A percentile compares a stretch with the other conserved stretches of the same genome.
These are phyloP conservation scores for Allium fistulosum DNA, from an alignment of 106 monocot species.

Conservation along the genomic window DNA sequence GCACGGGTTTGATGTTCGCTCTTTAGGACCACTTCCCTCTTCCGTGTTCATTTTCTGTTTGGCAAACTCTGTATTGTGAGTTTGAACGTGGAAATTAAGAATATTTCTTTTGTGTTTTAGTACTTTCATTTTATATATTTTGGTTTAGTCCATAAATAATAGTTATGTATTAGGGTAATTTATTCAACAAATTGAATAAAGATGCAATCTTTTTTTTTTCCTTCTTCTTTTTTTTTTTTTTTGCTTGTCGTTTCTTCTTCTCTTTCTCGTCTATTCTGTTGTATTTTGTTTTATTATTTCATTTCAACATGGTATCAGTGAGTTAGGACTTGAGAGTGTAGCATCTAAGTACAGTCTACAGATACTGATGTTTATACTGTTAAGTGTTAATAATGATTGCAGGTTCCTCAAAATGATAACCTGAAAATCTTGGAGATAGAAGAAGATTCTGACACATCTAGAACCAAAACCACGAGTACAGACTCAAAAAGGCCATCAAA, in stretches of 20 bases:
- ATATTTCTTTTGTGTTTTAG: no score
- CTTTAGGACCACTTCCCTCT: no score
- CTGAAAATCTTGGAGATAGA: not conserved
- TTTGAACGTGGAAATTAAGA: no score
- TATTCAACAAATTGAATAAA: not conserved
- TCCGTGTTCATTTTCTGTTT: no score
- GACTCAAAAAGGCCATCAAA: slow-evolving; percentile 3
- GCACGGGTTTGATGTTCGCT: no score
- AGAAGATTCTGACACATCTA: slow-evolving; percentile 11
- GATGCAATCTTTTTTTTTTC: not conserved
- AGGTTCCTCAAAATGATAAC: slow-evolving; percentile 12
- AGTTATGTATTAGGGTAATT: no score
- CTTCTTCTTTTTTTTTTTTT: not conserved
- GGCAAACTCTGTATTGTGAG: no score
- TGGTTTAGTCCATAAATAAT: no score
- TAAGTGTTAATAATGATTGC: not conserved
- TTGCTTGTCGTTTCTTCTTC: not conserved
- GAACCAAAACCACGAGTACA: slow-evolving; percentile 18
- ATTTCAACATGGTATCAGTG: not conserved
- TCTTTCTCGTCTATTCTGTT: not conserved
- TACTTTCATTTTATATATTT: no score
- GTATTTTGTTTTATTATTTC: not conserved
- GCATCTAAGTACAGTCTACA: not conserved
- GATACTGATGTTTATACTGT: not conserved
- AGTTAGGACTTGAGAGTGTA: not conserved